Evolutionary conservation across 73 alveolate genomes (phyloP), one percentile per base, ranked within the genome.

Genomic region (Breviolum minutum): DNA sequence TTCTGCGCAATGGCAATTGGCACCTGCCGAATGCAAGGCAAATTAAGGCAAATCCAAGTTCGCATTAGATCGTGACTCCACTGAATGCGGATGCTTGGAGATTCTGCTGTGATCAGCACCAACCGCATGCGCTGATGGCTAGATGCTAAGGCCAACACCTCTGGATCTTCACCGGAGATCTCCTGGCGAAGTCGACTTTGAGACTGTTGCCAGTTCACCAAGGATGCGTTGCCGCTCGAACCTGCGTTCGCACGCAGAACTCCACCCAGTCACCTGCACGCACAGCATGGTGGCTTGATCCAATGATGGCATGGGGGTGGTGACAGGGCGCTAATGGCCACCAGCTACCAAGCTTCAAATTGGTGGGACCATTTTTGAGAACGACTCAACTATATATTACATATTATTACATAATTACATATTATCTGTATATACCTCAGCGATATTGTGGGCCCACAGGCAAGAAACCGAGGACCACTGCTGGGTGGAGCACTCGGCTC

Each of bases 201-300:
- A 40, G 3, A 40, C 54, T 40, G 54, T 3, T 40, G 54, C 54
- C 54, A 40, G 54, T 40, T 40, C 54, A 40, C 54, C 54, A 40
- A 40, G 54, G 54, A 40, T 40, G 54, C 54, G 5, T 40, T 40
- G 54, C 19, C 10, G 84, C 17, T 26, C 62, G 87, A 10, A 13
- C 87, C 87, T 79, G 64, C 22, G 87, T 63, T 13, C 24, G 6
- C 64, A 30, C 26, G 87, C 87, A 29, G 64, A 27, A 79, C 64
- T 32, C 87, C 87, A 79, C 87, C 87, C 87, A 79, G 32, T 79
- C 87, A 79, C 87, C 87, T 79, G 77, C n/a, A 40, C 54, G 54
- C 54, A 40, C 54, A 40, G 54, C 54, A 40, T 40, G 54, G 54
- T 40, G 54, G 54, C 54, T 40, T 40, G 54, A 40, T 40, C 54